A percentile compares a stretch with the other conserved stretches of the same genome.
Conservation (phyloP, 2,329 filamentous ascomycete genomes). For the Epicoccum nigrum region DNA sequence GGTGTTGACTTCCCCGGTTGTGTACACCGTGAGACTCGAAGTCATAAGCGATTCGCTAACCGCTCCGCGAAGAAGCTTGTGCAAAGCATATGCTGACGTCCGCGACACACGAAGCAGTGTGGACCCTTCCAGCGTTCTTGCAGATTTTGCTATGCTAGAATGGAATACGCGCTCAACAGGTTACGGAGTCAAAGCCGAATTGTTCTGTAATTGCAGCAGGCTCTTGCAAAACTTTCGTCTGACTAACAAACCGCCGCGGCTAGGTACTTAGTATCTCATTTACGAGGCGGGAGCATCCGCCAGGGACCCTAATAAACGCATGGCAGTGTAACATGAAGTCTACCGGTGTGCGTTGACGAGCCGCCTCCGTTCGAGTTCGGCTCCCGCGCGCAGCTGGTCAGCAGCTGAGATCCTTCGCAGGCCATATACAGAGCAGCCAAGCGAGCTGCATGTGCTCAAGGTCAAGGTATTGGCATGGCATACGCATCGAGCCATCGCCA, state of each 20-base stretch:
- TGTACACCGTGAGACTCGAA: neutral
- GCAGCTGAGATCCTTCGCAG: neutral
- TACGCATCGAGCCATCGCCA: too few species aligned
- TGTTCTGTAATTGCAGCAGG: neutral
- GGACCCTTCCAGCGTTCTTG: neutral
- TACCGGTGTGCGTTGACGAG: neutral
- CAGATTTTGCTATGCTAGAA: neutral
- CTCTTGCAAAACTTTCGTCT: conserved; percentile 1
- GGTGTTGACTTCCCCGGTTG: neutral
- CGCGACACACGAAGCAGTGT: neutral
- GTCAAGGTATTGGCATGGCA: neutral
- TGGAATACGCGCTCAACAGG: neutral
- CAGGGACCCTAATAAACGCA: neutral
- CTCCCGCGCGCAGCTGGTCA: neutral
- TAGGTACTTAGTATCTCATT: conserved; percentile 5
- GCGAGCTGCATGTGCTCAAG: neutral
- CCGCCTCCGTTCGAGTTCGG: neutral
- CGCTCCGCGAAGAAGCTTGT: neutral
- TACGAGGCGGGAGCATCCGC: conserved; percentile 10
- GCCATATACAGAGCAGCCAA: neutral
- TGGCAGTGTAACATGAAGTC: neutral
- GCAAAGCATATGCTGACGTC: neutral
- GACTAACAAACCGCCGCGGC: neutral
- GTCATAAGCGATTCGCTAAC: neutral
- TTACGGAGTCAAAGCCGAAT: neutral